Conservation (phyloP, 2,329 filamentous ascomycete genomes). For the Colletotrichum musicola region DNA sequence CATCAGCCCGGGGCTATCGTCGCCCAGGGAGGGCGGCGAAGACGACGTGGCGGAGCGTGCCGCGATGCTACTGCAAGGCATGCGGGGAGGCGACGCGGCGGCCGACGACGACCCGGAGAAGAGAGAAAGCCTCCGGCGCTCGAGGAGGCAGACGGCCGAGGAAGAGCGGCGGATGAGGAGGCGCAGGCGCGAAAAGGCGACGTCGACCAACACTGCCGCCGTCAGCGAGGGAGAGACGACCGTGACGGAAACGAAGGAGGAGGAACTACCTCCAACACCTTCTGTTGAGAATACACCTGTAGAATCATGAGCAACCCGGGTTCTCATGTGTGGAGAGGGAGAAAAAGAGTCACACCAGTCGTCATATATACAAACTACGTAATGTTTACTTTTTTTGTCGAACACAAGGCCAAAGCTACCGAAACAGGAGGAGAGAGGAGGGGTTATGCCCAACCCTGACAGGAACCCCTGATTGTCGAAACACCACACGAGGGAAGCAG, state of each 20-base stretch:
- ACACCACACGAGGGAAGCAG: not conserved
- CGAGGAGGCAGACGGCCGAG: constrained; percentile 79
- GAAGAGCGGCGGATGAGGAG: constrained; percentile 79
- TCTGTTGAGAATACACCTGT: constrained; percentile 39
- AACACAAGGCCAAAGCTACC: constrained; percentile 16
- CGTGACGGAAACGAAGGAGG: constrained; percentile 35
- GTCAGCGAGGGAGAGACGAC: constrained; percentile 37
- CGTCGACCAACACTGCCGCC: constrained; percentile 49
- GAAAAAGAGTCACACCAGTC: constrained; percentile 11
- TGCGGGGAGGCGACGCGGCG: constrained; percentile 75
- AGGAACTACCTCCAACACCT: constrained; percentile 39
- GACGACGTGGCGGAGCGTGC: constrained; percentile 89
- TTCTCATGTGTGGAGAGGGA: constrained; percentile 16
- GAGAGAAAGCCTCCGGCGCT: constrained; percentile 71
- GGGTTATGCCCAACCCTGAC: constrained; percentile 19
- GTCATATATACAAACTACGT: constrained; percentile 39
- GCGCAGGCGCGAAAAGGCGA: constrained; percentile 73
- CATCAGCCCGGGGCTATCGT: constrained; percentile 63
- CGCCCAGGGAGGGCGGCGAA: constrained; percentile 61
- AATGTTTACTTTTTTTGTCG: constrained; percentile 40
- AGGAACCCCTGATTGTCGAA: not conserved
- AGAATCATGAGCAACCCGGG: constrained; percentile 35
- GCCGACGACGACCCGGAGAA: constrained; percentile 64
- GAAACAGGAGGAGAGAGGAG: constrained; percentile 8
- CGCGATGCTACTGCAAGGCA: constrained; percentile 84